Evolutionary conservation across 1,284 basidiomycete species (phyloP).

Genomic region (Heterobasidion irregulare): DNA sequence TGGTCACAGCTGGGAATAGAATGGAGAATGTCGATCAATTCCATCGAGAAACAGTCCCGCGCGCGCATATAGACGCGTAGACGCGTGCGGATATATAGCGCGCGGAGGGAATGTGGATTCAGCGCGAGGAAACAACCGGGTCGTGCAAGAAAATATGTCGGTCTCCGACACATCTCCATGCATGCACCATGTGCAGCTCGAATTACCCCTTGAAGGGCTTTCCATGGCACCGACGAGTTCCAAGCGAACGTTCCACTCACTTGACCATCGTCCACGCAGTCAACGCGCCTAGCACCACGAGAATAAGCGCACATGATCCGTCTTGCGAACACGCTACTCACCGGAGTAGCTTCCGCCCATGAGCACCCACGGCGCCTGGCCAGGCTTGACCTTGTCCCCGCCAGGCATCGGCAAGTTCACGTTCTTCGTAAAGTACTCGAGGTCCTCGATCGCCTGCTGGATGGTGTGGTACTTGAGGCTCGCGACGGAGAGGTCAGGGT

Average conservation of each 20-base stretch:
- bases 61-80: too few species aligned
- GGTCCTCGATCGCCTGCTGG: conserved; percentile 65
- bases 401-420: conserved; percentile 59
- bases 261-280: conserved; percentile 67
- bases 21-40: too few species aligned
- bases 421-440: conserved; percentile 62
- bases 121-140: too few species aligned
- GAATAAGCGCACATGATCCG: neutral
- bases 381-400: conserved; percentile 48
- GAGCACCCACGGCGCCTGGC: conserved; percentile 58
- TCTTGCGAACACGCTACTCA: neutral
- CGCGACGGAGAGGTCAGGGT: conserved; percentile 48
- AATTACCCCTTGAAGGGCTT: too few species aligned
- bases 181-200: too few species aligned
- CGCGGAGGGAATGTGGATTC: too few species aligned
- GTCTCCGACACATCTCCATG: too few species aligned
- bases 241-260: conserved; percentile 26
- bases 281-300: conserved; percentile 30
- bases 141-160: too few species aligned
- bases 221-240: too few species aligned
- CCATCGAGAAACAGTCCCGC: too few species aligned
- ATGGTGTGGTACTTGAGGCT: conserved; percentile 55
- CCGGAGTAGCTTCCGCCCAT: conserved; percentile 68
- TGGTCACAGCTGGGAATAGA: too few species aligned
- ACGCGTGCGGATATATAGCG: too few species aligned